phyloP scores from a whole-genome alignment of 495 filamentous ascomycete genomes.

The Parathielavia appendiculata region DNA sequence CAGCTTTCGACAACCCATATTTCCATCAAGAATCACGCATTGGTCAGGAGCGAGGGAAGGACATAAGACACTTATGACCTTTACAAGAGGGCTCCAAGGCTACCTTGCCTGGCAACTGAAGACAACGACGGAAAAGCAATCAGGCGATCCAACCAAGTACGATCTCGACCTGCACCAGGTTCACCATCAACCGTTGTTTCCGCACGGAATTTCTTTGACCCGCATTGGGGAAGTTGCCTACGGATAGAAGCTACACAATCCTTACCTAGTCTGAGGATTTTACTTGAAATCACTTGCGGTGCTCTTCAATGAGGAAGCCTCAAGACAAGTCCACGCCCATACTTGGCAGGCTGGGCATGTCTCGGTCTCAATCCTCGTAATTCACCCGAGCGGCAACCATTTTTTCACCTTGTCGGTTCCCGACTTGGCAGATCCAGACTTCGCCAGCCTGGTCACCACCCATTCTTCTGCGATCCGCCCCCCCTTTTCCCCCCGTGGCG shows the following conservation, averaged over 20 bases:
- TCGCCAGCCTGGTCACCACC: no score
- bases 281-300: no score
- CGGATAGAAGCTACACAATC: neutral
- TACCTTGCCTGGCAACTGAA: no score
- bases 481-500: no score
- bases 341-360: neutral
- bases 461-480: no score
- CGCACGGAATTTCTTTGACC: neutral
- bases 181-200: neutral
- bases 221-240: neutral
- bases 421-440: neutral
- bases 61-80: no score
- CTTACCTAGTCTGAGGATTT: no score
- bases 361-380: neutral
- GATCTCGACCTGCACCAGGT: slow-evolving; percentile 6
- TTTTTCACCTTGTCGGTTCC: neutral
- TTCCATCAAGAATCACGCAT: no score
- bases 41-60: no score
- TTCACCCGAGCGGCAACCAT: neutral
- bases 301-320: neutral
- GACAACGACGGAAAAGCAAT: neutral
- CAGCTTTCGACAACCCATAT: no score
- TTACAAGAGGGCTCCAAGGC: neutral
- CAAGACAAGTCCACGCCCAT: neutral
- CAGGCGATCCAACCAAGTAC: neutral